Percentiles rank a stretch among this genome's conserved stretches.
Evolutionary conservation across 1,139 yeast genomes (phyloP).

Genomic region (Lodderomyces pseudojiufengensis): DNA sequence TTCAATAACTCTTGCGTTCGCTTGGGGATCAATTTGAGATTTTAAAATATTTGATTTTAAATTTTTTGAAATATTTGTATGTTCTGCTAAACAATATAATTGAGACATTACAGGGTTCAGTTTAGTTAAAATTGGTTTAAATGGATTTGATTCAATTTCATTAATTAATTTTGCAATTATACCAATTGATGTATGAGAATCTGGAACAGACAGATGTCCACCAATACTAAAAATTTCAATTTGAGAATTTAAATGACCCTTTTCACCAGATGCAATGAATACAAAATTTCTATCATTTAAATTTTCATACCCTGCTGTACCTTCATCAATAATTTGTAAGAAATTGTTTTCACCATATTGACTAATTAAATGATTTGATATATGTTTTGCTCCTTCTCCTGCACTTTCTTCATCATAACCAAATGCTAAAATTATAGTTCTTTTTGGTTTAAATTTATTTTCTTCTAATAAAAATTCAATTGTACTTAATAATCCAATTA

Average conservation of each 20-base stretch:
- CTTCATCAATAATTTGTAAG: constrained; percentile 45
- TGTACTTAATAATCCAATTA: constrained; percentile 40
- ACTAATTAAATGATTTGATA: constrained; percentile 26
- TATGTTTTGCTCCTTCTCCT: constrained; percentile 41
- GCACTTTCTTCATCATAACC: constrained; percentile 49
- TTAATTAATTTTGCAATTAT: constrained; percentile 38
- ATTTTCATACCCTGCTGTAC: constrained; percentile 30
- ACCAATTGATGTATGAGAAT: constrained; percentile 47
- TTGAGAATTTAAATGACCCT: constrained; percentile 39
- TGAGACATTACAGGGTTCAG: constrained; percentile 40
- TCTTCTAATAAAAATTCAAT: constrained; percentile 37
- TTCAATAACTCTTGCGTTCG: constrained; percentile 40
- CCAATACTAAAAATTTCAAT: constrained; percentile 43
- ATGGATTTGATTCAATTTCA: constrained; percentile 34
- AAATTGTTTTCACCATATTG: constrained; percentile 40
- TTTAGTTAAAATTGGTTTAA: constrained; percentile 32
- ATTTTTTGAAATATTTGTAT: constrained; percentile 23
- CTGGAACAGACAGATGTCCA: constrained; percentile 50
- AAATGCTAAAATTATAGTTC: constrained; percentile 42
- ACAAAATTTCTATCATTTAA: constrained; percentile 49
- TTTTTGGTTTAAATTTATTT: constrained; percentile 33
- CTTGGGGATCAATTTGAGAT: constrained; percentile 36
- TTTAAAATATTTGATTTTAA: constrained; percentile 37
- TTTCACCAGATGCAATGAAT: constrained; percentile 51
- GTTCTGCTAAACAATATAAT: constrained; percentile 45